Base-by-base conservation (phyloP, 148 eudicot species). In the Persicaria tinctoria region DNA sequence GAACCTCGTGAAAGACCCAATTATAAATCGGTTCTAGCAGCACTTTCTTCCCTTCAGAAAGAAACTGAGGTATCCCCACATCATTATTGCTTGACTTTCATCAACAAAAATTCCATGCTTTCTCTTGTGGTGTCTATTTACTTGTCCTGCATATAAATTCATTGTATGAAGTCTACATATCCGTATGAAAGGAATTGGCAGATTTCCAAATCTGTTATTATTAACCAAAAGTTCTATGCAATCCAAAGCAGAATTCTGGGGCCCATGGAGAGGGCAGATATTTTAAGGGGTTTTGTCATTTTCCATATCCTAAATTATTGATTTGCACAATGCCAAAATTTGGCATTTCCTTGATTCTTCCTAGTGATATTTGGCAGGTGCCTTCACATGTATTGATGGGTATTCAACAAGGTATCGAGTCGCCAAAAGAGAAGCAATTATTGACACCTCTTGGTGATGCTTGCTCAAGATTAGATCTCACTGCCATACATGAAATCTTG, bases 1-100 rank as follows among this genome's bases (percentile, higher is more conserved):
- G 97, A 91, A 84, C 81, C 90, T 80, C 92, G 92, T 73, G 97
- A 91, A 78, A 86, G 97, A 83, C 97, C 97, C 72, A 89, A 88
- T 77, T 83, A 90, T 62, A 89, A 74, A 78, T 85, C 90, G 76
- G 80, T 91, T 59, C 90, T 86, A 55, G 57, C 84, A 62, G 84
- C 92, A 46, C 88, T 91, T 45, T 66, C 85, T 84, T 76, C 90
- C 66, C 90, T 91, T 77, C 97, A 91, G 82, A 91, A 89, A 77
- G 89, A 91, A 86, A 86, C 90, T 23, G 87, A 91, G 87, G 97
- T 91, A 66, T 62, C 70, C 51, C 23, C 11, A 32, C 41, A 32
- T 32, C 13, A 5, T 13, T 45, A 63, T 63, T 63, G 68, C 68
- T 63, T 55, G 20, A 55, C 20, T 55, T 55, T 18, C 60, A n/a